Conservation (phyloP, 441 rosid species). For the Euphorbia schlechtendalii region DNA sequence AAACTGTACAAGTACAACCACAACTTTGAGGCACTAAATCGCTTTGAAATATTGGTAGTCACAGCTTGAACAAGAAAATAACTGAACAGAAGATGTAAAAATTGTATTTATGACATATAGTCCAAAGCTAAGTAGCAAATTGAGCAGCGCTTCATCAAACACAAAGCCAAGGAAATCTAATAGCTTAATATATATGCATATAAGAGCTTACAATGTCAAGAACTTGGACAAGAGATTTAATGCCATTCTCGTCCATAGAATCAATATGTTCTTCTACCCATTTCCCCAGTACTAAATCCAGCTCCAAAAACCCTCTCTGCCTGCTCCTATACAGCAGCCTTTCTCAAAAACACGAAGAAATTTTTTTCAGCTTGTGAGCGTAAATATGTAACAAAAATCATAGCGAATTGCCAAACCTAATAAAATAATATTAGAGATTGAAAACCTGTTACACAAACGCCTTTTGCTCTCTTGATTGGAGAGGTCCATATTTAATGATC, state of each 20-base stretch:
- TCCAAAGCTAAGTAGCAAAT: neutral
- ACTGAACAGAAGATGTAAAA: too few relatives aligned
- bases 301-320: slow-evolving; percentile 85
- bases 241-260: slow-evolving; percentile 64
- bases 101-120: neutral
- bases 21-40: neutral
- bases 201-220: slow-evolving; percentile 57
- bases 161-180: neutral
- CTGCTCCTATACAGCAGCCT: slow-evolving; percentile 89
- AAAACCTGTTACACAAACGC: slow-evolving; percentile 64
- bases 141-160: slow-evolving; percentile 6
- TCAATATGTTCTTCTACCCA: slow-evolving; percentile 76
- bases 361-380: neutral
- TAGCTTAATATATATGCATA: neutral
- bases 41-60: neutral
- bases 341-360: neutral
- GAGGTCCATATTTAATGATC: slow-evolving; percentile 46
- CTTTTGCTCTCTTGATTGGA: slow-evolving; percentile 65
- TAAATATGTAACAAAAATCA: neutral
- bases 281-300: slow-evolving; percentile 81
- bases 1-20: neutral
- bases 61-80: too few relatives aligned
- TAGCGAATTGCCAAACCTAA: neutral
- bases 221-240: slow-evolving; percentile 68
- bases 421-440: neutral